Evolutionary conservation across 257 asterid genomes (phyloP).

Genomic region (Ehretia macrophylla): DNA sequence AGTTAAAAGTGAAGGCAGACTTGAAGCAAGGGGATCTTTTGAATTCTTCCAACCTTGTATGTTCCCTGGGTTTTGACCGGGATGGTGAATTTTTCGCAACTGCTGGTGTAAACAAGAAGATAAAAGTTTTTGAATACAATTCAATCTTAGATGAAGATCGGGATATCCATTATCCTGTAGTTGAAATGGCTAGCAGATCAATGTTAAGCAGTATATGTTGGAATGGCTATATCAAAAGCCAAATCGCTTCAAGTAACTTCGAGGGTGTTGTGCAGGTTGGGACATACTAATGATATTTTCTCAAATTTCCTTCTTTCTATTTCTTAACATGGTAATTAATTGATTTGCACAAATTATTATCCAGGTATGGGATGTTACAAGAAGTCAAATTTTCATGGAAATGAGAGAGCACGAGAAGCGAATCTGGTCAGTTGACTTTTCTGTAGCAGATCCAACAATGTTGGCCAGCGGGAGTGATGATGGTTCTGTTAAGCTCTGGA

Average conservation of each 20-base stretch:
- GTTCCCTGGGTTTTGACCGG: slow-evolving; percentile 92
- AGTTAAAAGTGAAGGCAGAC: slow-evolving; percentile 81
- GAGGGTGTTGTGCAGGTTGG: slow-evolving; percentile 96
- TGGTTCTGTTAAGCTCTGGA: slow-evolving; percentile 98
- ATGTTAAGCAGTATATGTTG: slow-evolving; percentile 96
- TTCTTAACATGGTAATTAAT: not conserved
- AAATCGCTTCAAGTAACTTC: slow-evolving; percentile 95
- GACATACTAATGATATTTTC: not conserved
- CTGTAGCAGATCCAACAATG: slow-evolving; percentile 91
- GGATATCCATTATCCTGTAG: slow-evolving; percentile 95
- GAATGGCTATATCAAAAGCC: slow-evolving; percentile 93
- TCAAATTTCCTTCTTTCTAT: not conserved
- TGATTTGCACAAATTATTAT: slow-evolving; percentile 8
- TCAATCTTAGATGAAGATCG: slow-evolving; percentile 64
- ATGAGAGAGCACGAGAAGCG: slow-evolving; percentile 97
- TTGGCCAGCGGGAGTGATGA: slow-evolving; percentile 99
- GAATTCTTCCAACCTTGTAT: slow-evolving; percentile 85
- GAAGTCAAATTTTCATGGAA: slow-evolving; percentile 85
- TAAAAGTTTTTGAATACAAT: slow-evolving; percentile 82
- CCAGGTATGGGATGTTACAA: slow-evolving; percentile 91
- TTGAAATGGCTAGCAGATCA: slow-evolving; percentile 87
- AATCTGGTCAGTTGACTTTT: slow-evolving; percentile 94
- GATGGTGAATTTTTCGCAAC: slow-evolving; percentile 95
- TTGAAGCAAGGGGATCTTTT: slow-evolving; percentile 93
- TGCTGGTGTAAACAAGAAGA: slow-evolving; percentile 98